Base-by-base conservation (phyloP, 345 rosid genomes). In the Ceriops tagal region DNA sequence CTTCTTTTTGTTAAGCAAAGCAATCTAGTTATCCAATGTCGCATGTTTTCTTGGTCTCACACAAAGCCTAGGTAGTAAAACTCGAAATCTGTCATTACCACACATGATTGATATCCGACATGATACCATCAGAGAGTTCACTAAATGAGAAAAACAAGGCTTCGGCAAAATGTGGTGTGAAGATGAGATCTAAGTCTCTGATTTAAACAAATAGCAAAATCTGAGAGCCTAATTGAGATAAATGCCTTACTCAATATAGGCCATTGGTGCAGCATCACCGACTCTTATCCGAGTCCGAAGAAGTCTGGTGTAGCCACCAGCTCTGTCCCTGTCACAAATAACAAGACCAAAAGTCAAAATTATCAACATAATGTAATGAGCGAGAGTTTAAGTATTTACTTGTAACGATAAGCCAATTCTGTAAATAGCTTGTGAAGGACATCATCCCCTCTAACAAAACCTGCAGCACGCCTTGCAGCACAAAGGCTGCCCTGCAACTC, bases 251-350 rank as follows among this genome's bases (percentile, higher is more conserved):
- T 91, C 98, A 47, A 91, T 88, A 79, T 91, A 91, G 62, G 97
- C 96, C 97, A 91, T 89, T 46, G 85, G 87, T 55, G 96, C 98
- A 75, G 97, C 98, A 82, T 93, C 98, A 72, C 96, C 97, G 79
- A 88, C 93, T 69, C 98, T 81, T 8, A 91, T 87, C 66, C 96
- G 97, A 46, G 97, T 89, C 32, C 92, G 83, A 30, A 91, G 96
- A 75, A 91, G 55, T 83, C 96, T 91, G 9, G 98, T 89, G 82
- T 88, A 93, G 64, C 97, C 98, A 73, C 98, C 97, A 47, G 91
- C 84, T 84, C 98, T 83, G 67, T 91, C 96, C 73, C 97, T 93
- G 86, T 60, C 68, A 62, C 20, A 62, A 71, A 74, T 22, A 71
- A 11, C 62, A 71, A 19, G 30, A 55, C 58, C 34, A 24, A 61